Base-by-base conservation (phyloP, 345 rosid species). In the Boechera stricta region DNA sequence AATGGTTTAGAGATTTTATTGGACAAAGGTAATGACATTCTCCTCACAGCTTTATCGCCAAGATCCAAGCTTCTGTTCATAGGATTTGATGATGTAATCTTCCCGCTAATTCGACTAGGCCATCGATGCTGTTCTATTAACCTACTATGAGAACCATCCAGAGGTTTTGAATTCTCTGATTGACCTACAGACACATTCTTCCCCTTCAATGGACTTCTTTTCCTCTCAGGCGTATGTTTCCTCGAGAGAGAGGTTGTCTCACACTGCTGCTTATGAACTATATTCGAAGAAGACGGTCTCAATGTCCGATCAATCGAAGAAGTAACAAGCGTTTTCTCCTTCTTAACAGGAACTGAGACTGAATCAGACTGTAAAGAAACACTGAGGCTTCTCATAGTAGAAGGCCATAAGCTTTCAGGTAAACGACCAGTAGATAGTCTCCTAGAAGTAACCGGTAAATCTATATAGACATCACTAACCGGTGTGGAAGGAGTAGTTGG, bases 321-420 rank as follows among this genome's bases (percentile, higher is more conserved):
- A 83, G 68, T 79, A 81, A 79, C 81, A 67, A 75, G 73, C 10
- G 94, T 85, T 85, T 89, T 92, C 85, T 87, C 98, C 87, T 84
- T 94, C 88, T 87, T 92, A 61, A 87, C 83, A 28, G 97, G 91
- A 84, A 90, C 79, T 7, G 98, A 89, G 66, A 90, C 78, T 18
- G 78, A 71, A 87, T 90, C 98, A 5, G 97, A 90, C 86, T 94
- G 98, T 85, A 94, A 94, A 2, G 98, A 89, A 74, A 90, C 97
- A 73, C 87, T 94, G 66, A 91, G 95, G 72, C 95, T 94, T 81
- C 98, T 85, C 97, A 94, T 94, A 13, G 97, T 94, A 15, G 98
- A 94, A 74, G 98, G 98, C 98, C 98, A 94, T 83, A 94, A 84
- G 73, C 95, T 78, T 82, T 94, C 97, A 71, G 91, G 89, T 79